A percentile compares a stretch with the other conserved stretches of the same genome.
phyloP scores from a whole-genome alignment of 805 yeast genomes.

The Diddensiella transvaalensis region DNA sequence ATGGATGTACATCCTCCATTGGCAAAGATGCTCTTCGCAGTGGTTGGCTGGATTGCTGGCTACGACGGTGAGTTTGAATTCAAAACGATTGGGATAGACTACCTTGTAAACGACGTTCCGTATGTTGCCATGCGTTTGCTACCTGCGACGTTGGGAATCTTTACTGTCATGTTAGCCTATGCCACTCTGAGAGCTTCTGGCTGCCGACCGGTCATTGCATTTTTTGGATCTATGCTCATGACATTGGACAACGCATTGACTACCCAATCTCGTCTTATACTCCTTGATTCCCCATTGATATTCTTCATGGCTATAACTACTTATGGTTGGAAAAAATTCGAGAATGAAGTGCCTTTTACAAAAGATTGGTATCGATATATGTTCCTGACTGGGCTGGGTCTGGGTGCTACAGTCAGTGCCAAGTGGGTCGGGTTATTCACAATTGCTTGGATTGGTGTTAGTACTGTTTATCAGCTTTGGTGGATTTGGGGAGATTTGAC shows the following conservation, averaged over 20 bases:
- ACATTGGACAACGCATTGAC: constrained; percentile 63
- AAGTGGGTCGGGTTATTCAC: constrained; percentile 73
- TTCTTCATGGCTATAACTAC: constrained; percentile 45
- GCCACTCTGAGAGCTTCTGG: constrained; percentile 53
- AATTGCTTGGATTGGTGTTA: constrained; percentile 55
- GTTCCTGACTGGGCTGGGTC: constrained; percentile 43
- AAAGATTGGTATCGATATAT: constrained; percentile 52
- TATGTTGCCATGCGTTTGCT: constrained; percentile 55
- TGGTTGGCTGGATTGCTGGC: constrained; percentile 49
- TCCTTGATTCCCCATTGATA: constrained; percentile 44
- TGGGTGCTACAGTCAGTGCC: constrained; percentile 57
- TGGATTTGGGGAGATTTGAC: constrained; percentile 61
- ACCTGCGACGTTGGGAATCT: constrained; percentile 53
- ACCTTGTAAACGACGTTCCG: constrained; percentile 40
- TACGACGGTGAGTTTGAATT: constrained; percentile 48
- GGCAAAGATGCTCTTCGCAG: constrained; percentile 55
- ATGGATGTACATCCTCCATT: constrained; percentile 74
- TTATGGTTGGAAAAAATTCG: constrained; percentile 49
- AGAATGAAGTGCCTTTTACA: constrained; percentile 43
- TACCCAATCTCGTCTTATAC: constrained; percentile 55
- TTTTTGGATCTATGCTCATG: constrained; percentile 49
- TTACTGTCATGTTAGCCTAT: constrained; percentile 50
- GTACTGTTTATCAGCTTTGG: constrained; percentile 60
- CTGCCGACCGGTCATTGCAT: constrained; percentile 48
- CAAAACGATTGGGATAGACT: constrained; percentile 44